Evolutionary conservation across 2,329 filamentous ascomycete species (phyloP), one percentile per base, ranked within the genome.

Genomic region (Fusarium sp.): DNA sequence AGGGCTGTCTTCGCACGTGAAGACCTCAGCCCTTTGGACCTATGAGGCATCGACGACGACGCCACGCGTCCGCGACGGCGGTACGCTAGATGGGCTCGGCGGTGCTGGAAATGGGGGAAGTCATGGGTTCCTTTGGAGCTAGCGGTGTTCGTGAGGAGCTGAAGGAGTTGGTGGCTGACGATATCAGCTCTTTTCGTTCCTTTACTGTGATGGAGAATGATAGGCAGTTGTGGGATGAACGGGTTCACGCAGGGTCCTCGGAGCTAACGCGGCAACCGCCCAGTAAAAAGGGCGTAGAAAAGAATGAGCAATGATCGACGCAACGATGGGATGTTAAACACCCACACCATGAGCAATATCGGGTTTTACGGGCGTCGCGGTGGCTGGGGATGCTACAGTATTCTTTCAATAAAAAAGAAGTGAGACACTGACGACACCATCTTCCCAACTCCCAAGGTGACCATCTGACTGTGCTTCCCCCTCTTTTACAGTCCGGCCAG

Each of bases 371-470:
- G 53, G 50, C 61, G 60, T 61, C 58, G 65, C 67, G 59, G 67
- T 58, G 71, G 51, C 64, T 65, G 62, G 56, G 55, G 34, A 51
- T 36, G 10, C 29, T 33, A 4, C 25, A 27, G 25, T 27, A 27
- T 31, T n/a, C 31, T 34, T n/a, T 54, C 40, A 56, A 68, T 68
- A 54, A 53, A 50, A 61, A 50, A 61, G 54, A 51, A 51, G 69
- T 76, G 72, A 77, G 76, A 77, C 75, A 76, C 44, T 59, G 65
- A 65, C 62, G 58, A 70, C 74, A 77, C 75, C 75, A 76, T 68
- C 70, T 67, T 67, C 29, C 62, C 60, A 68, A 23, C 59, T 25
- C 42, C 34, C 57, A 46, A 40, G 49, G 53, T 56, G 67, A 65
- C 72, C 75, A 77, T 77, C 73, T 77, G 75, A 77, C 75, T 77